Evolutionary conservation across 2,329 filamentous ascomycete genomes (phyloP).

Genomic region (Fusarium sambucinum): DNA sequence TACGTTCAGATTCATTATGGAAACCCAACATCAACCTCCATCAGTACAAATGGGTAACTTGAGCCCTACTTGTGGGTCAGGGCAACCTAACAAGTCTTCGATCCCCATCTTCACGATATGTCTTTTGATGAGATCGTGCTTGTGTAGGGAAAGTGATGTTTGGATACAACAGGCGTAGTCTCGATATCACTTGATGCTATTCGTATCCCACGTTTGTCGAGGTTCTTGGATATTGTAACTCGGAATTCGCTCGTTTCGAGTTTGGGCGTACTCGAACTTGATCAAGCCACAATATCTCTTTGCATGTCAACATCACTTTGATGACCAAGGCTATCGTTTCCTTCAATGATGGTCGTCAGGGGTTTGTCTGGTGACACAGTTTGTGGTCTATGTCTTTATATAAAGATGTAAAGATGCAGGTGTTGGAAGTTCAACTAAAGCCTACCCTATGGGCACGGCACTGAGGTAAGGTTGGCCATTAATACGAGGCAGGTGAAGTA

Average conservation of each 20-base stretch:
- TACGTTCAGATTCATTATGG: not conserved
- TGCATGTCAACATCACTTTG: not conserved
- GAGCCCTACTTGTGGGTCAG: constrained; percentile 17
- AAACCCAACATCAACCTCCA: not conserved
- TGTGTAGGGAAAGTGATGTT: not conserved
- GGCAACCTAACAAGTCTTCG: constrained; percentile 7
- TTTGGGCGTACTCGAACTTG: not conserved
- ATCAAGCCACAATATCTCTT: not conserved
- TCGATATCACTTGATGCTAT: not conserved
- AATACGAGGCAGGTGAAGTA: not conserved
- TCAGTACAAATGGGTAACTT: not conserved
- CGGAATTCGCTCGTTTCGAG: not conserved
- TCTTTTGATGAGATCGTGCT: not conserved
- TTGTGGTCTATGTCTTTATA: not conserved
- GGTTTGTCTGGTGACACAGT: not conserved
- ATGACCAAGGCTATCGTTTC: not conserved
- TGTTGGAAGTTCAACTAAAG: not conserved
- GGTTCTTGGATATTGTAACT: not conserved
- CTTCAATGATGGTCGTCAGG: not conserved
- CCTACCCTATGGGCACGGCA: not conserved
- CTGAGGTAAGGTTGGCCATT: not conserved
- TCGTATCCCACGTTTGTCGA: not conserved
- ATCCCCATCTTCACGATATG: not conserved
- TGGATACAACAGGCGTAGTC: not conserved
- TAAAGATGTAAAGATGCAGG: not conserved